Base-by-base conservation (phyloP, 179 eudicot species). In the Patellifolia procumbens region DNA sequence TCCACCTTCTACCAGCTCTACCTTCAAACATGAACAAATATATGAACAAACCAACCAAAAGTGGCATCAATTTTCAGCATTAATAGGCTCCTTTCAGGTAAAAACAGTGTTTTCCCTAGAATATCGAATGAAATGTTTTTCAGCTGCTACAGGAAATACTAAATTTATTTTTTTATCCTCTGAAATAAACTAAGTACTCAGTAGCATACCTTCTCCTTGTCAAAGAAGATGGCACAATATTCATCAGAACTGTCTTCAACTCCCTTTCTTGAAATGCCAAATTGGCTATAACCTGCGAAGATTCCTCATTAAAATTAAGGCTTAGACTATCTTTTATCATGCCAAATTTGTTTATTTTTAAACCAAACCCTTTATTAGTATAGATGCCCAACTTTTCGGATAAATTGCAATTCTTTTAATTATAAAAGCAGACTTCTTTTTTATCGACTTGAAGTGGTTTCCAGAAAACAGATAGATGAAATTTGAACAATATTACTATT, bases 221-320 rank as follows among this genome's bases (percentile, higher is more conserved):
- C 93, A 79, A 87, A 94, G 62, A 94, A 92, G 76, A 94, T 89
- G 71, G 92, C 85, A 79, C 98, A 94, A 64, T 91, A 87, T 78
- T 94, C 91, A 84, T 94, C 97, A 24, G 94, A 86, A 69, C 84
- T 77, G 78, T 92, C 97, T 85, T 92, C 95, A 58, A 88, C 77
- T 70, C 98, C 98, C 85, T 91, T 91, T 83, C 98, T 88, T 45
- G 98, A 94, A 82, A 92, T 90, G 79, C 98, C 98, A 83, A 92
- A 91, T 75, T 87, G 92, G 70, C 84, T 89, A 77, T 92, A 94
- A 79, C 95, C 98, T 94, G 65, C 28, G 42, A 56, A 22, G 62
- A 65, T 78, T 43, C 59, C 61, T 65, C 43, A 51, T 26, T 22
- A 20, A 78, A 59, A 65, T 16, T 59, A 65, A 73, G 51, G 26